Conservation (phyloP, 345 rosid species). For the Linum tenue region DNA sequence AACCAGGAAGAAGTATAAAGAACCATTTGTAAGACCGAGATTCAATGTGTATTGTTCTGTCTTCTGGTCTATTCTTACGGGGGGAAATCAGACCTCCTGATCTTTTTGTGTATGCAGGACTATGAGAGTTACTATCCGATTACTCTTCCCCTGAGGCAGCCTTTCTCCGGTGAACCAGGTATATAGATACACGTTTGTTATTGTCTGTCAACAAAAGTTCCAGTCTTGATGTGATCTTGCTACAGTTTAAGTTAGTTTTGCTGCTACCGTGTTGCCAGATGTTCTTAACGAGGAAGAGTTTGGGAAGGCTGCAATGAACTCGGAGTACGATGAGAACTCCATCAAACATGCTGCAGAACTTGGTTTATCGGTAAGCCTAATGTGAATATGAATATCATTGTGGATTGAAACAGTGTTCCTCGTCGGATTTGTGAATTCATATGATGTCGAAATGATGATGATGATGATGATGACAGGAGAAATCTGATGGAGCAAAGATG, state of each 20-base stretch:
- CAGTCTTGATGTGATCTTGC: not conserved
- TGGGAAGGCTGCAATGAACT: slow-evolving; percentile 16
- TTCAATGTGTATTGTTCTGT: not conserved
- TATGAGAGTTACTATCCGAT: slow-evolving; percentile 16
- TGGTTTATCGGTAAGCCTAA: slow-evolving; percentile 19
- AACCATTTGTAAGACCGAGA: not conserved
- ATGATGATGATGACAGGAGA: slow-evolving; percentile 37
- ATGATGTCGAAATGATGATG: slow-evolving; percentile 7
- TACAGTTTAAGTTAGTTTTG: not conserved
- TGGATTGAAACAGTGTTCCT: no score
- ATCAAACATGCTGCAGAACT: slow-evolving; percentile 19
- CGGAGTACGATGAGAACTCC: slow-evolving; percentile 18
- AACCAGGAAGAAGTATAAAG: not conserved
- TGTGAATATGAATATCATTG: no score
- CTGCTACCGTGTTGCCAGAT: slow-evolving; percentile 11
- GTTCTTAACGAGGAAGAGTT: slow-evolving; percentile 23
- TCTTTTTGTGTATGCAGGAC: slow-evolving; percentile 14
- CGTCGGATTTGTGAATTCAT: not conserved
- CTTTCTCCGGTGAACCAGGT: slow-evolving; percentile 26
- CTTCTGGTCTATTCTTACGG: no score
- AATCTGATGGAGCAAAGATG: slow-evolving; percentile 31
- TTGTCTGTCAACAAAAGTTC: not conserved
- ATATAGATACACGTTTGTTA: not conserved
- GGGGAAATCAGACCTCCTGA: not conserved
- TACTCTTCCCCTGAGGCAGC: slow-evolving; percentile 21